Evolutionary conservation across 2,329 filamentous ascomycete species (phyloP), one percentile per base, ranked within the genome.

Genomic region (Periconia macrospinosa): DNA sequence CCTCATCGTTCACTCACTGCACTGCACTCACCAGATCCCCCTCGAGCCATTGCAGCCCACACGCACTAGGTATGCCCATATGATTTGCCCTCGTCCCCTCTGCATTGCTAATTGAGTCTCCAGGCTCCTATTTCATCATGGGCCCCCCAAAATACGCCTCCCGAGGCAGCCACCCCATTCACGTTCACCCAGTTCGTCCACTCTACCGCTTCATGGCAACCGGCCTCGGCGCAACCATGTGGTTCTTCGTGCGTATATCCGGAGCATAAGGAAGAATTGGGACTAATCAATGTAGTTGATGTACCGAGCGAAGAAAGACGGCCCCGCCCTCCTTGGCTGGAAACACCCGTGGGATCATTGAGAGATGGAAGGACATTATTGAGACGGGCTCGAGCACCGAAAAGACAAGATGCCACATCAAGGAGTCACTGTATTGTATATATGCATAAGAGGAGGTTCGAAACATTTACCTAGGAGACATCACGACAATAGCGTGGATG

Each of bases 261-360:
- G 14, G 13, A n/a, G 5, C 17, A 15, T 2, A n/a, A 14, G 23
- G 30, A 6, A 27, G 17, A 13, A 19, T 8, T 17, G 30, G 33
- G 11, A 53, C 70, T 74, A 42, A 73, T 55, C 23, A 27, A 14
- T 6, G 37, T 68, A 96, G 92, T 79, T 97, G 72, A 92, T 97
- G 87, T 97, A 97, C 81, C 86, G 94, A 69, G 91, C 92, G 68
- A 96, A 93, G 86, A 89, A 97, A 81, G 94, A 99, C 70, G 92
- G 92, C n/a, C 83, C 93, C 20, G 93, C 86, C 50, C 80, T 97
- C 60, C 75, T 99, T 67, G 94, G 94, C 74, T 91, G 86, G 89
- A 97, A 92, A 81, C 94, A 97, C 77, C 94, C 70, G 18, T 73
- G 70, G 70, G 70, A 73, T 6, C 70, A 73, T 57, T 73, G 68